Conservation (phyloP, 768 basidiomycete species). For the Dentipellis sp. region DNA sequence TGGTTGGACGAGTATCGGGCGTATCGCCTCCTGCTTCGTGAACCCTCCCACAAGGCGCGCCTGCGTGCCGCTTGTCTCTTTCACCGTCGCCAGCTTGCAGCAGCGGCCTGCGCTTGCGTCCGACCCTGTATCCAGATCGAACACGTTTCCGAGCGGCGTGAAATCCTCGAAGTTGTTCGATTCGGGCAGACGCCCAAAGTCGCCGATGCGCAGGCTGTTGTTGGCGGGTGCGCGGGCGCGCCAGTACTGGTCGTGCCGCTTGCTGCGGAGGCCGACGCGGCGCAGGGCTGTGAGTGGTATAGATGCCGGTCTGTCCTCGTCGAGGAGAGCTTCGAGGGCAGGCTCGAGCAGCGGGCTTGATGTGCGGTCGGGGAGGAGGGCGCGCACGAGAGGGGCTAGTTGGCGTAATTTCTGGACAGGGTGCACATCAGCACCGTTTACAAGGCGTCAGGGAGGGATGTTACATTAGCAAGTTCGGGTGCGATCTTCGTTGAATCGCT, state of each 20-base stretch:
- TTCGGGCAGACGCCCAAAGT: slow-evolving; percentile 8
- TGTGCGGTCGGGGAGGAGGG: slow-evolving; percentile 6
- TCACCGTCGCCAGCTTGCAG: background rate
- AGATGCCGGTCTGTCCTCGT: slow-evolving; percentile 7
- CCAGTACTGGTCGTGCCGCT: slow-evolving; percentile 10
- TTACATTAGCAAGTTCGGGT: background rate
- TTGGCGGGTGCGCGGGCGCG: slow-evolving; percentile 5
- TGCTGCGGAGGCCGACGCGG: slow-evolving; percentile 1
- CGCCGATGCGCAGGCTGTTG: background rate
- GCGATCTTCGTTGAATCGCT: background rate
- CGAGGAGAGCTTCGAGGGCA: slow-evolving; percentile 12
- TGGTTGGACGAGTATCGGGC: slow-evolving; percentile 2
- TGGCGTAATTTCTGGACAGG: slow-evolving; percentile 8
- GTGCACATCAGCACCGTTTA: too few relatives aligned
- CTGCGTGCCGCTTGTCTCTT: slow-evolving; percentile 9
- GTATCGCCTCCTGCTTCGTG: slow-evolving; percentile 5
- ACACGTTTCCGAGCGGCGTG: slow-evolving; percentile 7
- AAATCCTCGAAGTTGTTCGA: slow-evolving; percentile 9
- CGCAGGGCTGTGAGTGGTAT: slow-evolving; percentile 10
- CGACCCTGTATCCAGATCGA: background rate
- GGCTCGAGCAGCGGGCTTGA: slow-evolving; percentile 5
- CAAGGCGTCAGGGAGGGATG: background rate
- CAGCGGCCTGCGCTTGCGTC: too few relatives aligned
- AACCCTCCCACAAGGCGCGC: background rate
- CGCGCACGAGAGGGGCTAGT: slow-evolving; percentile 9